Conservation (phyloP, 345 rosid species). For the Tarenaya hassleriana region DNA sequence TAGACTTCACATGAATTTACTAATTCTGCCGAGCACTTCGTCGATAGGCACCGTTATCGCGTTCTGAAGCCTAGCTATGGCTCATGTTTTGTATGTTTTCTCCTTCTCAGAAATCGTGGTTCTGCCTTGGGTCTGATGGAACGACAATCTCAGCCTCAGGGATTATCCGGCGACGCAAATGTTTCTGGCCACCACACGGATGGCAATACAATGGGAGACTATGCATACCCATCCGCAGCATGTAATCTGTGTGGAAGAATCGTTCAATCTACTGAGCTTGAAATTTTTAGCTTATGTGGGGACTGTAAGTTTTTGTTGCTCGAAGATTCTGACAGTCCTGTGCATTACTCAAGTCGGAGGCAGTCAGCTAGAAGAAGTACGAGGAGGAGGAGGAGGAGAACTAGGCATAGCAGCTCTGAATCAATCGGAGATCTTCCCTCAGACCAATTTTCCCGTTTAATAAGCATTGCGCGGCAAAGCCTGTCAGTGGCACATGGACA, state of each 20-base stretch:
- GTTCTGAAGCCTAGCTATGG: no score
- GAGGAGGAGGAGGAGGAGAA: constrained; percentile 34
- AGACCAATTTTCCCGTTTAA: constrained; percentile 48
- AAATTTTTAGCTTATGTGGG: constrained; percentile 45
- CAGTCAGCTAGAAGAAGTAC: constrained; percentile 40
- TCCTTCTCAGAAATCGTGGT: constrained; percentile 19
- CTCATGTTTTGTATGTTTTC: neutral
- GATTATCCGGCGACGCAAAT: constrained; percentile 11
- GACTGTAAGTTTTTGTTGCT: constrained; percentile 77
- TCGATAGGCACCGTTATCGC: no score
- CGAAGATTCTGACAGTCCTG: constrained; percentile 54
- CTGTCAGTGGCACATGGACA: constrained; percentile 34
- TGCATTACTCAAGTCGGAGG: constrained; percentile 34
- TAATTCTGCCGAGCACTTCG: no score
- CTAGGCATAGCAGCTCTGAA: constrained; percentile 55
- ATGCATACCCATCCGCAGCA: constrained; percentile 28
- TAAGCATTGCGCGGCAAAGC: constrained; percentile 48
- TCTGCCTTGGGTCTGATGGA: constrained; percentile 38
- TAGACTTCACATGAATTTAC: no score
- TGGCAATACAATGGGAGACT: constrained; percentile 24
- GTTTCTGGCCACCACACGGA: constrained; percentile 16
- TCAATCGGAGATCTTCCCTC: constrained; percentile 51
- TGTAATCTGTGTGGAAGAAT: constrained; percentile 58
- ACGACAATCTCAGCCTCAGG: constrained; percentile 17
- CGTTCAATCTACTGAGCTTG: constrained; percentile 37